These are phyloP conservation scores for Trametes cingulata DNA, from an alignment of 768 basidiomycete species.

Conservation along the genomic window DNA sequence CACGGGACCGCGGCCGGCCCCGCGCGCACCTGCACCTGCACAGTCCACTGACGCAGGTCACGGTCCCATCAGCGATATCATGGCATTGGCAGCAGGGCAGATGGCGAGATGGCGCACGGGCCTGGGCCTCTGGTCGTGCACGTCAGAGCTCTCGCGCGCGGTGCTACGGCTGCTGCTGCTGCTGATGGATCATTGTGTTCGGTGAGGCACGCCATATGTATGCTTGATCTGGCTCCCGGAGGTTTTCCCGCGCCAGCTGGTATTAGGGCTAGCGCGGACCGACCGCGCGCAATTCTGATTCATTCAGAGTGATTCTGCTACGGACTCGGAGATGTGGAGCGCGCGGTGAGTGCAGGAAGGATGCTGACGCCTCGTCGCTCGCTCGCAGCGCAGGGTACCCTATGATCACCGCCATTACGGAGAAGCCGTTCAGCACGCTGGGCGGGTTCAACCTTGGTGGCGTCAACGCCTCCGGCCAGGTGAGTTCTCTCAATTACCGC, in stretches of 20 bases:
- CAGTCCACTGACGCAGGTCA: too few species aligned
- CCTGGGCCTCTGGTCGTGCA: background rate
- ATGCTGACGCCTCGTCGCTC: conserved; percentile 4
- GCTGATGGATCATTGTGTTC: too few species aligned
- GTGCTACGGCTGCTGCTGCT: too few species aligned
- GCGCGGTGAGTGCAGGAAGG: background rate
- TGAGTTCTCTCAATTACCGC: too few species aligned
- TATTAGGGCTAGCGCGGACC: too few species aligned
- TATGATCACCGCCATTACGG: conserved; percentile 34
- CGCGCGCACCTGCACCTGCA: too few species aligned
- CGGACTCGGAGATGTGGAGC: background rate
- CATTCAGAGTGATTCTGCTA: background rate
- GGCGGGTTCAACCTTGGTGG: conserved; percentile 50
- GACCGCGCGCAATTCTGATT: conserved; percentile 2
- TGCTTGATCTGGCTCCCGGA: background rate
- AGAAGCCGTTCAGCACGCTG: conserved; percentile 25
- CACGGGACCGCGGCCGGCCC: background rate
- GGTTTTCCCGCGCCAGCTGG: background rate
- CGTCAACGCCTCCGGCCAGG: conserved; percentile 49
- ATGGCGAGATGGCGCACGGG: background rate
- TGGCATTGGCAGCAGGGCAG: background rate
- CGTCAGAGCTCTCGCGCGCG: too few species aligned
- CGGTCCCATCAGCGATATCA: conserved; percentile 4
- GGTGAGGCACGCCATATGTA: background rate
- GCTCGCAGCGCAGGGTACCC: conserved; percentile 39